These are phyloP conservation scores for Cutaneotrichosporon daszewskae DNA, from an alignment of 1,284 basidiomycete species.

Conservation along the genomic window DNA sequence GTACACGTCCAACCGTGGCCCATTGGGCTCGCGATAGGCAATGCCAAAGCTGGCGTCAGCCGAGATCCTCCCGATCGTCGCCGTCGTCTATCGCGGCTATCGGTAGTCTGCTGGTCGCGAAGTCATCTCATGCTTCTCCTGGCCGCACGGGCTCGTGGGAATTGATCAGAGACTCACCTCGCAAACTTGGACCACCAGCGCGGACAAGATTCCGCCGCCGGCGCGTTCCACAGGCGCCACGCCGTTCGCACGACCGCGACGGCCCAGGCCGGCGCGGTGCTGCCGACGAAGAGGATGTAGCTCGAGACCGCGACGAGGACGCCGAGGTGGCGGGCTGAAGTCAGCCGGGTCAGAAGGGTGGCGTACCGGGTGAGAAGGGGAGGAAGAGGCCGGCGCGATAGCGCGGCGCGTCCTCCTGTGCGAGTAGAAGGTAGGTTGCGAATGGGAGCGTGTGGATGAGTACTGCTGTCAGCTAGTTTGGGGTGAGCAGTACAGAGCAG, in stretches of 20 bases:
- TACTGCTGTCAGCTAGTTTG: slow-evolving; percentile 7
- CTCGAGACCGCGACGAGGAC: slow-evolving; percentile 15
- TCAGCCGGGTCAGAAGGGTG: neutral
- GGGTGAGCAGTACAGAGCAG: slow-evolving; percentile 7
- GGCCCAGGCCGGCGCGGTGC: slow-evolving; percentile 3
- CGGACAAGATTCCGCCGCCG: too few relatives aligned
- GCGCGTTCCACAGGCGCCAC: slow-evolving; percentile 6
- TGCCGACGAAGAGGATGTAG: slow-evolving; percentile 9
- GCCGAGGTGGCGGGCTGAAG: slow-evolving; percentile 14
- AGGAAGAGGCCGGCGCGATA: slow-evolving; percentile 21
- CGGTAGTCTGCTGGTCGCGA: too few relatives aligned
- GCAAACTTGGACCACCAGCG: slow-evolving; percentile 16
- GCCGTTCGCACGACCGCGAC: slow-evolving; percentile 5
- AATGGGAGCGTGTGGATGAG: slow-evolving; percentile 24
- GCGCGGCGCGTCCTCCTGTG: slow-evolving; percentile 23
- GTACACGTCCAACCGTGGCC: slow-evolving; percentile 11
- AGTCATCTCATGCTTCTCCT: too few relatives aligned
- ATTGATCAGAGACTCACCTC: slow-evolving; percentile 3
- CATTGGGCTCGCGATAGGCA: slow-evolving; percentile 7
- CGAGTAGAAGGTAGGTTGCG: slow-evolving; percentile 24
- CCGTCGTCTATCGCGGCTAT: too few relatives aligned
- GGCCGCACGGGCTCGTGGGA: too few relatives aligned
- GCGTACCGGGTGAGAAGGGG: slow-evolving; percentile 23
- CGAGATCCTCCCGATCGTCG: too few relatives aligned
- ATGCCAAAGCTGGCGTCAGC: slow-evolving; percentile 10